Conservation (phyloP, 805 yeast species). For the Candida pseudofarinosa region DNA sequence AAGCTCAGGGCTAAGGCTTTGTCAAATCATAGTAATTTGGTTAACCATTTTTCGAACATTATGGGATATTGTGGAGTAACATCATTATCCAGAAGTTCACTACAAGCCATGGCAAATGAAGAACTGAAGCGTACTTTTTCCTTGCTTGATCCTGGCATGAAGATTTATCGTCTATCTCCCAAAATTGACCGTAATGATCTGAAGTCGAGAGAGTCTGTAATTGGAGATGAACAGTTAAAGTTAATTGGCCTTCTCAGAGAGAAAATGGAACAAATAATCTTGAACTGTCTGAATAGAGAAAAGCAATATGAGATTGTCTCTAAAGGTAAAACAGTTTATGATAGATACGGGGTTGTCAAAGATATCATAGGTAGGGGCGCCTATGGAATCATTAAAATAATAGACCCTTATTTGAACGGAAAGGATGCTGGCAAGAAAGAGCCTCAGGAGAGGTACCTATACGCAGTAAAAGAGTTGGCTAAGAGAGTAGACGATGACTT, state of each 20-base stretch:
- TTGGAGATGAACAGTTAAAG: conserved; percentile 24
- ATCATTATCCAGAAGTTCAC: conserved; percentile 11
- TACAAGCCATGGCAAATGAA: conserved; percentile 23
- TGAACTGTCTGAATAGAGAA: conserved; percentile 4
- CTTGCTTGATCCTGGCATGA: conserved; percentile 17
- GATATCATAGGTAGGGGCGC: conserved; percentile 36
- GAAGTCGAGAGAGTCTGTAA: conserved; percentile 19
- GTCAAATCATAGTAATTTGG: conserved; percentile 9
- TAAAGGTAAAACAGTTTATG: conserved; percentile 22
- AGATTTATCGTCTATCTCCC: conserved; percentile 21
- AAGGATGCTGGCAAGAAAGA: conserved; percentile 1
- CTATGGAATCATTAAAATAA: conserved; percentile 34
- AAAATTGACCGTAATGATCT: conserved; percentile 16
- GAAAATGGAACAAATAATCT: conserved; percentile 14
- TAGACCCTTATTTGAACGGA: conserved; percentile 16
- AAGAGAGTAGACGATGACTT: conserved; percentile 13
- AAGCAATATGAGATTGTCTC: conserved; percentile 9
- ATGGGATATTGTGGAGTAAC: conserved; percentile 36
- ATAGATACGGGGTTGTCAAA: conserved; percentile 31
- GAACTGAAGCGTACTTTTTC: conserved; percentile 33
- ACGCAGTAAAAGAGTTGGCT: conserved; percentile 33
- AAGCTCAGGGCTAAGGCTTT: conserved; percentile 12
- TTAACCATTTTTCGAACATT: conserved; percentile 23
- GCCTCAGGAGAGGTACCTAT: conserved; percentile 10
- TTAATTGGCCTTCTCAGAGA: conserved; percentile 19